phyloP scores from a whole-genome alignment of 768 basidiomycete genomes.

The Pisolithus albus region DNA sequence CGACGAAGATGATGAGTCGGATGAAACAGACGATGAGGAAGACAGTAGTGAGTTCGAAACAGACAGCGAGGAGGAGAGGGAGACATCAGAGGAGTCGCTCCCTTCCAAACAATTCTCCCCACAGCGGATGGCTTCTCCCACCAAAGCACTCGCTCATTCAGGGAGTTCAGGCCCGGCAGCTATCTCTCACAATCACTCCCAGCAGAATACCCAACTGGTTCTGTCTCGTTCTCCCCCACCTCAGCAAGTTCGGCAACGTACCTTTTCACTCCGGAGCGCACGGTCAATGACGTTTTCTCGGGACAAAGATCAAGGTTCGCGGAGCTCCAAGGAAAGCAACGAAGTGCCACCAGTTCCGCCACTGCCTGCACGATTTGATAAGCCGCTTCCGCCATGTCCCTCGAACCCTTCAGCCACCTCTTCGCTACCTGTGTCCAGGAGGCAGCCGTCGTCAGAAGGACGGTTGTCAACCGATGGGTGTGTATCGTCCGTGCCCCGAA shows the following conservation, averaged over 20 bases:
- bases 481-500: not conserved
- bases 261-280: slow-evolving; percentile 41
- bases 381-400: slow-evolving; percentile 36
- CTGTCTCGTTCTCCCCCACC: slow-evolving; percentile 1
- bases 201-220: not conserved
- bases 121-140: not conserved
- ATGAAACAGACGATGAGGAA: slow-evolving; percentile 35
- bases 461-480: not conserved
- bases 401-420: slow-evolving; percentile 6
- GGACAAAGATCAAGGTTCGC: slow-evolving; percentile 1
- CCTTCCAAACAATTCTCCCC: not conserved
- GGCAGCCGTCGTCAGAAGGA: slow-evolving; percentile 9
- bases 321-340: slow-evolving; percentile 25
- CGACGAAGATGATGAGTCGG: slow-evolving; percentile 35
- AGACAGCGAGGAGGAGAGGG: slow-evolving; percentile 10
- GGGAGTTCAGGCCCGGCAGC: no score
- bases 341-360: slow-evolving; percentile 40
- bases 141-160: not conserved
- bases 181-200: not conserved
- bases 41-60: slow-evolving; percentile 35
- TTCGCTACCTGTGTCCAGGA: slow-evolving; percentile 7
- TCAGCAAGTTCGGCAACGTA: slow-evolving; percentile 17
- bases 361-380: slow-evolving; percentile 27
- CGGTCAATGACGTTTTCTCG: slow-evolving; percentile 37
- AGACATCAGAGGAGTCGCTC: slow-evolving; percentile 8